Conservation (phyloP, 1,284 basidiomycete genomes). For the Ustilago curta region DNA sequence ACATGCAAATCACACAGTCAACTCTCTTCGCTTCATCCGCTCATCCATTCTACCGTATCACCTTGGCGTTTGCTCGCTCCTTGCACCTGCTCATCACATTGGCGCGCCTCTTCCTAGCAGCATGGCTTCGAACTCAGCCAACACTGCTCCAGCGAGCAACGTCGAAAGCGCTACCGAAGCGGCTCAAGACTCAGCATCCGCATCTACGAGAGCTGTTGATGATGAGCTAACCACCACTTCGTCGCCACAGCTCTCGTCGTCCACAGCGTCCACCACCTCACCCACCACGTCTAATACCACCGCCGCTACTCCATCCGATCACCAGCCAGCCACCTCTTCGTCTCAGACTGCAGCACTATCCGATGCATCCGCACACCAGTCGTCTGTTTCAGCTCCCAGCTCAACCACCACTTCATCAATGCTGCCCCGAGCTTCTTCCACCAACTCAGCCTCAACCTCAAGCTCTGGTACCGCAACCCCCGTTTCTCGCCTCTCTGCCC, state of each 20-base stretch:
- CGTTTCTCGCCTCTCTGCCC: not conserved
- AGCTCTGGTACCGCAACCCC: slow-evolving; percentile 32
- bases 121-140: slow-evolving; percentile 3
- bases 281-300: not conserved
- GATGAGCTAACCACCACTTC: not conserved
- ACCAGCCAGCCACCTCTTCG: not conserved
- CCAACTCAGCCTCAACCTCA: slow-evolving; percentile 17
- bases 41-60: not conserved
- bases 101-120: not conserved
- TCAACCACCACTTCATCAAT: slow-evolving; percentile 13
- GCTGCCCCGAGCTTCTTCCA: slow-evolving; percentile 32
- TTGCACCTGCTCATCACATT: not conserved
- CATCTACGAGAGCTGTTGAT: not conserved
- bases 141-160: not conserved
- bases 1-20: too few relatives aligned
- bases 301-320: not conserved
- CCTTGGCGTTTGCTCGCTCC: not conserved
- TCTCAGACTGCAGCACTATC: not conserved
- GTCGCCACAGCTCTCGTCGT: not conserved
- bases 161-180: not conserved
- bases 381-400: not conserved
- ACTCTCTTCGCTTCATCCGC: too few relatives aligned
- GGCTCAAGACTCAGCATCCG: not conserved
- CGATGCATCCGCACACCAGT: not conserved
- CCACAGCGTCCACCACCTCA: not conserved